Percentiles rank a stretch among this genome's conserved stretches.
Evolutionary conservation across 129 eudicot genomes (phyloP).

Genomic region (Chrysanthemum makinoi): DNA sequence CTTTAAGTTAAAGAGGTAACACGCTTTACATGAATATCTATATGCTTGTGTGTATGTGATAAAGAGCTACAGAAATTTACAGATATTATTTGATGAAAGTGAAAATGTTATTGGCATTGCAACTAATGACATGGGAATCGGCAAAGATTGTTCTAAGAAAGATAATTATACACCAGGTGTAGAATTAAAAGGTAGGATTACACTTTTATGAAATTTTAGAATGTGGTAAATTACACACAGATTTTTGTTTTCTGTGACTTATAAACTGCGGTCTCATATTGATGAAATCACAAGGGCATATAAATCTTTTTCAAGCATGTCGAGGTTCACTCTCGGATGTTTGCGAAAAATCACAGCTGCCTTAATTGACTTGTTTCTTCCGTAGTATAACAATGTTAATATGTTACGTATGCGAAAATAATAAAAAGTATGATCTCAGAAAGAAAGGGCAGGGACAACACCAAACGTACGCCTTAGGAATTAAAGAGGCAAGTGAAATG

Average conservation of each 20-base stretch:
- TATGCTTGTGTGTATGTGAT: neutral
- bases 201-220: too few species aligned
- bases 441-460: slow-evolving; percentile 86
- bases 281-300: slow-evolving; percentile 58
- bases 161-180: slow-evolving; percentile 89
- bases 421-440: slow-evolving; percentile 71
- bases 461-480: slow-evolving; percentile 95
- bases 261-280: too few species aligned
- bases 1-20: slow-evolving; percentile 95
- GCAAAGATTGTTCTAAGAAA: slow-evolving; percentile 73
- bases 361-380: slow-evolving; percentile 6
- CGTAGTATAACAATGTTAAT: neutral
- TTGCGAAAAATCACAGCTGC: slow-evolving; percentile 28
- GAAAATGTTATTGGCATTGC: slow-evolving; percentile 89
- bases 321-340: slow-evolving; percentile 99
- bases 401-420: slow-evolving; percentile 44
- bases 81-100: slow-evolving; percentile 66
- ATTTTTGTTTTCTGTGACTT: neutral
- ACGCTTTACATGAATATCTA: neutral
- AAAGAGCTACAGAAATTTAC: slow-evolving; percentile 10
- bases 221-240: too few species aligned
- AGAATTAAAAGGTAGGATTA: slow-evolving; percentile 71
- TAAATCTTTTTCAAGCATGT: slow-evolving; percentile 91
- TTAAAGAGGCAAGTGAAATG: slow-evolving; percentile 71
- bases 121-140: slow-evolving; percentile 95